Evolutionary conservation across 2,329 filamentous ascomycete genomes (phyloP).

Genomic region (Xylariaceae sp.): DNA sequence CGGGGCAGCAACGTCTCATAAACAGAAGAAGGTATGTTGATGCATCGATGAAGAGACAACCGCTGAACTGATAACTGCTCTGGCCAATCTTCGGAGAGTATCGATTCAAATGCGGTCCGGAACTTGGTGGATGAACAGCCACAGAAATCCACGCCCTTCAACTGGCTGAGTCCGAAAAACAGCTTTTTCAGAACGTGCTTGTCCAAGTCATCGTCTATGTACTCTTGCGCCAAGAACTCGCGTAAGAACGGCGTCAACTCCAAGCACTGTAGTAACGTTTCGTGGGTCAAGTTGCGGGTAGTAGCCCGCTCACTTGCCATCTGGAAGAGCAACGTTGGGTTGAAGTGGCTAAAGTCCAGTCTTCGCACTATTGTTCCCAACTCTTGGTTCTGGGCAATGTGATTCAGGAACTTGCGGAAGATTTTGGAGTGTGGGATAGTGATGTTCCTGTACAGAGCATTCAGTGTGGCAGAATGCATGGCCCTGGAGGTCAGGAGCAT

Average conservation of each 20-base stretch:
- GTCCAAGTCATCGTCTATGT: constrained; percentile 73
- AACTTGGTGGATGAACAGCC: constrained; percentile 69
- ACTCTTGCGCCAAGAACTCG: constrained; percentile 78
- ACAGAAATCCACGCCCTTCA: constrained; percentile 73
- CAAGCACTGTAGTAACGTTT: constrained; percentile 70
- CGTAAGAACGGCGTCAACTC: constrained; percentile 69
- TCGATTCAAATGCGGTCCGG: constrained; percentile 60
- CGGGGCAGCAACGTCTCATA: constrained; percentile 71
- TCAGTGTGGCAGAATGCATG: constrained; percentile 69
- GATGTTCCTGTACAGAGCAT: constrained; percentile 74
- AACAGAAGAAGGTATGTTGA: constrained; percentile 62
- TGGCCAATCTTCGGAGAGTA: constrained; percentile 53
- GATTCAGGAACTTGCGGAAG: constrained; percentile 76
- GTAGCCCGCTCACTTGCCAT: constrained; percentile 72
- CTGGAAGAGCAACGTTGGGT: constrained; percentile 72
- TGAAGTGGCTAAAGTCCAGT: constrained; percentile 83
- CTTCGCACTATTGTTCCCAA: constrained; percentile 75
- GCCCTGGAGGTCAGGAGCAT: constrained; percentile 73
- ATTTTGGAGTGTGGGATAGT: constrained; percentile 80
- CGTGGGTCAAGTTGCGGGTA: constrained; percentile 72
- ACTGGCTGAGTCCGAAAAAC: constrained; percentile 61
- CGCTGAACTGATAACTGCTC: constrained; percentile 59
- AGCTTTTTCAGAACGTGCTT: constrained; percentile 67
- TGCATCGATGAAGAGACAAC: constrained; percentile 76
- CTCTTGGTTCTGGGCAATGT: constrained; percentile 63